These are phyloP conservation scores for Lentinula novae-zelandiae DNA, from an alignment of 1,284 basidiomycete species.

Conservation along the genomic window DNA sequence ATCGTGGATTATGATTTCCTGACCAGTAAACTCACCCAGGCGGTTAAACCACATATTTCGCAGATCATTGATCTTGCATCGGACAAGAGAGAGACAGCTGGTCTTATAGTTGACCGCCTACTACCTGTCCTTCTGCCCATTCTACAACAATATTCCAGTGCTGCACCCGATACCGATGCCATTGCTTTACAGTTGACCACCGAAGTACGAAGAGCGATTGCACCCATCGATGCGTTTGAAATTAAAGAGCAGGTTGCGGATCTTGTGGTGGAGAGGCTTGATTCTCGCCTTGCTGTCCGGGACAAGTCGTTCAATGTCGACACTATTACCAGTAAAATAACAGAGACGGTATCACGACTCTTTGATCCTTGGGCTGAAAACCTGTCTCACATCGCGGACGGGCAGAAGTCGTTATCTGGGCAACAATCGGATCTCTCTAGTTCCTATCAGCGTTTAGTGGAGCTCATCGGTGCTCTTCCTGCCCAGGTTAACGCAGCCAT, in stretches of 20 bases:
- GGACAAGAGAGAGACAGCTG: slow-evolving; percentile 81
- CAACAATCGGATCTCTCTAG: slow-evolving; percentile 33
- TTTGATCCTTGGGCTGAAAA: slow-evolving; percentile 32
- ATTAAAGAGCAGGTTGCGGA: slow-evolving; percentile 85
- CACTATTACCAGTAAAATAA: slow-evolving; percentile 49
- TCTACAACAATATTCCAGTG: slow-evolving; percentile 30
- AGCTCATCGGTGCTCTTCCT: slow-evolving; percentile 40
- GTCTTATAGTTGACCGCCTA: slow-evolving; percentile 72
- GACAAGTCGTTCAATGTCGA: slow-evolving; percentile 69
- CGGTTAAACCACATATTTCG: slow-evolving; percentile 82
- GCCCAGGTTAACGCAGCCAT: slow-evolving; percentile 35
- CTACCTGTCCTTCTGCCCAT: slow-evolving; percentile 55
- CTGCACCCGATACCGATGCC: slow-evolving; percentile 48
- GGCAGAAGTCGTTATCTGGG: slow-evolving; percentile 38
- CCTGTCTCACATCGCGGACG: slow-evolving; percentile 36
- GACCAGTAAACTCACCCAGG: slow-evolving; percentile 69
- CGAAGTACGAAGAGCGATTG: slow-evolving; percentile 66
- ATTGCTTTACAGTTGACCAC: slow-evolving; percentile 56
- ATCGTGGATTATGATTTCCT: slow-evolving; percentile 73
- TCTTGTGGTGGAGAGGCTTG: slow-evolving; percentile 77
- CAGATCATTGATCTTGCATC: slow-evolving; percentile 83
- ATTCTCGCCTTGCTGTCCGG: slow-evolving; percentile 71
- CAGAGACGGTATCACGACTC: slow-evolving; percentile 47
- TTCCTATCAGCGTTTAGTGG: slow-evolving; percentile 30
- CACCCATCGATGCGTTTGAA: slow-evolving; percentile 74